These are phyloP conservation scores for Mycena metata DNA, from an alignment of 768 basidiomycete species.

Conservation along the genomic window DNA sequence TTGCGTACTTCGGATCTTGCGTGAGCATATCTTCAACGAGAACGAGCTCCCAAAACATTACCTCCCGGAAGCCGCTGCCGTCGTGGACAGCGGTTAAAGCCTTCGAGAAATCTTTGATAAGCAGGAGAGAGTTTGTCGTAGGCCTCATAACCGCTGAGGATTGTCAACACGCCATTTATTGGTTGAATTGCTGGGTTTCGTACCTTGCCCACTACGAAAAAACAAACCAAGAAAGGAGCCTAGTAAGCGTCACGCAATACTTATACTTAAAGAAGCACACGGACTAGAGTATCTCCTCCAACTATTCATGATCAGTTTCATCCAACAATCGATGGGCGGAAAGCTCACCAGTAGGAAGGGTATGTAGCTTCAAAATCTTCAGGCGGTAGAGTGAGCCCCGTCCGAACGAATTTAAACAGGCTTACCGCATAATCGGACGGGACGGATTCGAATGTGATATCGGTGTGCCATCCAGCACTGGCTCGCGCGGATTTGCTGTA, in stretches of 20 bases:
- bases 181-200: not conserved
- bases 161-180: not conserved
- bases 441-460: slow-evolving; percentile 72
- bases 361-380: slow-evolving; percentile 58
- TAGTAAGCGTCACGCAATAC: not conserved
- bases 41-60: slow-evolving; percentile 26
- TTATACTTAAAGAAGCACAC: slow-evolving; percentile 42
- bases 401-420: not conserved
- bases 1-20: slow-evolving; percentile 46
- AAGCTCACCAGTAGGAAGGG: slow-evolving; percentile 50
- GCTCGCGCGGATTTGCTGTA: slow-evolving; percentile 51
- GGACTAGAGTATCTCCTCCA: slow-evolving; percentile 60
- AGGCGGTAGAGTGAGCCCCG: not conserved
- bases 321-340: not conserved
- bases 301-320: slow-evolving; percentile 38
- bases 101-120: slow-evolving; percentile 67
- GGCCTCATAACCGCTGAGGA: slow-evolving; percentile 66
- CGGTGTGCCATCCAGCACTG: slow-evolving; percentile 65
- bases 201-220: slow-evolving; percentile 56
- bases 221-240: not conserved
- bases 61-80: slow-evolving; percentile 58
- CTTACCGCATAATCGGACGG: slow-evolving; percentile 71
- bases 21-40: slow-evolving; percentile 4
- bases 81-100: slow-evolving; percentile 69
- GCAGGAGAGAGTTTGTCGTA: slow-evolving; percentile 74